Percentiles rank a stretch among this genome's conserved stretches.
These are phyloP conservation scores for Actinidia polygama DNA, from an alignment of 179 eudicot species.

Conservation along the genomic window DNA sequence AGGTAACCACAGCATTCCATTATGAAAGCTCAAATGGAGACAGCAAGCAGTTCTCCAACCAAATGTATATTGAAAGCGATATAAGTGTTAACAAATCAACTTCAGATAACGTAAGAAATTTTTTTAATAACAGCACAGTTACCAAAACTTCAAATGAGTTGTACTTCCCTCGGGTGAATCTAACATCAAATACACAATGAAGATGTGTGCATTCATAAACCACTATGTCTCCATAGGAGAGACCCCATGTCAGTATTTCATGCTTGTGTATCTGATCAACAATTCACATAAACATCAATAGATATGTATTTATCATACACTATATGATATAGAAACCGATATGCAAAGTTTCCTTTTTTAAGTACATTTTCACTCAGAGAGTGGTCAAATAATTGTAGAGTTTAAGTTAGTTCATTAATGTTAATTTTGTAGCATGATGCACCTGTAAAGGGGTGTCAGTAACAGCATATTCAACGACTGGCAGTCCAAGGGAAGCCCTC, in stretches of 20 bases:
- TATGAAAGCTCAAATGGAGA: not conserved
- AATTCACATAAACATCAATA: not conserved
- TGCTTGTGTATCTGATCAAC: not conserved
- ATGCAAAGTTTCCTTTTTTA: not conserved
- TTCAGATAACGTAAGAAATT: not conserved
- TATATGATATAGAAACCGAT: not conserved
- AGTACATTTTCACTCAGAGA: not conserved
- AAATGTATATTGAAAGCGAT: not conserved
- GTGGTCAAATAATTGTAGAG: not conserved
- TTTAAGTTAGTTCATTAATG: constrained; percentile 1
- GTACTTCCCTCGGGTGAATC: not conserved
- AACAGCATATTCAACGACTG: constrained; percentile 76
- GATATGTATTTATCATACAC: not conserved
- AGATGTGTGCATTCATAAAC: not conserved
- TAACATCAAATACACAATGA: not conserved
- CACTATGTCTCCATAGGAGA: not conserved
- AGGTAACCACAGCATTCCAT: constrained; percentile 6
- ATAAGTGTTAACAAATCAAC: not conserved
- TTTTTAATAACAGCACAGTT: not conserved
- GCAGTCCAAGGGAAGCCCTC: constrained; percentile 96
- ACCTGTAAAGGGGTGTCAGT: constrained; percentile 87
- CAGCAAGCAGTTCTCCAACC: not conserved
- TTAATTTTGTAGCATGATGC: not conserved
- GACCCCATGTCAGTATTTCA: not conserved
- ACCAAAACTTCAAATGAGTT: not conserved